A percentile compares a stretch with the other conserved stretches of the same genome.
phyloP scores from a whole-genome alignment of 169 alveolate genomes.

The Theileria orientalis region DNA sequence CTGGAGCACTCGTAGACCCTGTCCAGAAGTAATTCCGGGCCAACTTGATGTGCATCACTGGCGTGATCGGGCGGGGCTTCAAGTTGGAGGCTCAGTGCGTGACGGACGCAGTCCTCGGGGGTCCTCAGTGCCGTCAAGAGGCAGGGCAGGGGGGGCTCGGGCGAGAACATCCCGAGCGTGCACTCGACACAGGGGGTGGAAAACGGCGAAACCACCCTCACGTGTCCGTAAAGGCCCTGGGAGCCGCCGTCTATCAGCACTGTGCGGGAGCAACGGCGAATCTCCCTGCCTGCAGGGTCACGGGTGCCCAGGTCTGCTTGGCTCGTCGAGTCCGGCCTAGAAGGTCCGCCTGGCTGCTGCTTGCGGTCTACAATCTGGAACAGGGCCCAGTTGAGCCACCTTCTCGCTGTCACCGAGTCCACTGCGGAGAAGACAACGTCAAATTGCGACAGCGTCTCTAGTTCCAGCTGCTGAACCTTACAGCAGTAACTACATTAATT shows the following conservation, averaged over 20 bases:
- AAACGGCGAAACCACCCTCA: constrained; percentile 43
- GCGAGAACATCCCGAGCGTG: constrained; percentile 43
- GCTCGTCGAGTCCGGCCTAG: no score
- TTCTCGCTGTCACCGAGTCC: constrained; percentile 32
- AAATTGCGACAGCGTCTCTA: constrained; percentile 12
- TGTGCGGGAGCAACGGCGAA: background rate
- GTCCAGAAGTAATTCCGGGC: background rate
- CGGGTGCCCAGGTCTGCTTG: no score
- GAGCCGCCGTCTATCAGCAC: constrained; percentile 71
- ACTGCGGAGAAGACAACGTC: constrained; percentile 41
- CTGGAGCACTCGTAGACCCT: constrained; percentile 7
- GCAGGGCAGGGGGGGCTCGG: constrained; percentile 59
- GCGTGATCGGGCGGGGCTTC: background rate
- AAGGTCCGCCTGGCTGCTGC: no score
- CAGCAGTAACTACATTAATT: background rate
- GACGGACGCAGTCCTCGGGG: constrained; percentile 68
- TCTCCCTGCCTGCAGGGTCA: no score
- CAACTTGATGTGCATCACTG: background rate
- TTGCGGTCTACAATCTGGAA: constrained; percentile 12
- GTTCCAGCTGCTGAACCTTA: constrained; percentile 19
- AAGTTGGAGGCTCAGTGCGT: background rate
- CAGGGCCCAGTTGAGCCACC: constrained; percentile 51
- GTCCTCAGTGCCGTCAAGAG: constrained; percentile 50
- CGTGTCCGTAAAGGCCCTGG: constrained; percentile 67
- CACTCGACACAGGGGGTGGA: constrained; percentile 62